phyloP scores from a whole-genome alignment of 164 flowering plant species.

The Pachysandra terminalis region DNA sequence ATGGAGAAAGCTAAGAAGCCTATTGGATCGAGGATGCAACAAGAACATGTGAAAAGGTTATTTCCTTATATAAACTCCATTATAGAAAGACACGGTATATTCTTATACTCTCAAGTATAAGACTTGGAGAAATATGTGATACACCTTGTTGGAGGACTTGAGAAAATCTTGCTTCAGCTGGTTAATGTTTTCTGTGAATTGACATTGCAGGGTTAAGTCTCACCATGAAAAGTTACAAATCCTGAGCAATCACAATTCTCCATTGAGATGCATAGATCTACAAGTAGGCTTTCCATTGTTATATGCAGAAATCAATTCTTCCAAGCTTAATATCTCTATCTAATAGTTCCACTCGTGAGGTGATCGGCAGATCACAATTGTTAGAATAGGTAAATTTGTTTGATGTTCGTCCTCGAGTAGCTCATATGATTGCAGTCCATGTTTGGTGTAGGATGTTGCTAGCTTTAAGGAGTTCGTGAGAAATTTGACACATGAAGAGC shows the following conservation, averaged over 20 bases:
- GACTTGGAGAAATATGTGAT: background rate
- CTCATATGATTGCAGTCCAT: slow-evolving; percentile 9
- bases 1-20: slow-evolving; percentile 34
- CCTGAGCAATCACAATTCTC: slow-evolving; percentile 52
- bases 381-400: background rate
- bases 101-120: background rate
- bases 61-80: background rate
- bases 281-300: slow-evolving; percentile 44
- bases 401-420: slow-evolving; percentile 4
- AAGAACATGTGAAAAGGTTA: slow-evolving; percentile 54
- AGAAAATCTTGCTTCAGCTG: background rate
- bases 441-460: slow-evolving; percentile 60
- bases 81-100: background rate
- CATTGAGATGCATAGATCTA: slow-evolving; percentile 55
- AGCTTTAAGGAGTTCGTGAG: slow-evolving; percentile 57
- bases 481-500: slow-evolving; percentile 68
- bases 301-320: background rate
- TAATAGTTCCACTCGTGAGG: slow-evolving; percentile 2
- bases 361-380: background rate
- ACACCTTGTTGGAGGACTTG: background rate
- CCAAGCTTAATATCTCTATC: background rate
- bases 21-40: slow-evolving; percentile 30
- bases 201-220: slow-evolving; percentile 55
- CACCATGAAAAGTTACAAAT: slow-evolving; percentile 40
- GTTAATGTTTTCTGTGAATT: slow-evolving; percentile 6